Evolutionary conservation across 2,329 filamentous ascomycete genomes (phyloP).

Genomic region (Calonectria naviculata): DNA sequence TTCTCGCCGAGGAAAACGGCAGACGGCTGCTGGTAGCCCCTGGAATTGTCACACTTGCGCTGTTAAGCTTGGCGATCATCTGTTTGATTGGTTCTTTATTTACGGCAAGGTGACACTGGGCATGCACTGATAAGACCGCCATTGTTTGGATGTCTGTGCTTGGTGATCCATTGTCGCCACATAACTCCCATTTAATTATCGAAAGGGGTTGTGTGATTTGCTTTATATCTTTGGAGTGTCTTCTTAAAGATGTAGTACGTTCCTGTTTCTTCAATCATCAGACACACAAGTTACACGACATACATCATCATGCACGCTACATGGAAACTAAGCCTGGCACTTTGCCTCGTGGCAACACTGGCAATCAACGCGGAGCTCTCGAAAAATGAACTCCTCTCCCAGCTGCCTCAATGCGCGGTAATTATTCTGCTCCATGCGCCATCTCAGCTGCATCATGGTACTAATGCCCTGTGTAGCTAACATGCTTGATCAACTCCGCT

Average conservation of each 20-base stretch:
- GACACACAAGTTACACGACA: not conserved
- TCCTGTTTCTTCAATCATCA: not conserved
- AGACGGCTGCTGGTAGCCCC: not conserved
- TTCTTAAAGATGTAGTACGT: not conserved
- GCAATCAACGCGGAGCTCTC: not conserved
- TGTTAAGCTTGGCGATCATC: not conserved
- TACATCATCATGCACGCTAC: not conserved
- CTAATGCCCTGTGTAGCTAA: not conserved
- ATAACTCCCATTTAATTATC: not conserved
- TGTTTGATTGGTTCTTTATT: not conserved
- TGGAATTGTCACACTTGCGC: not conserved
- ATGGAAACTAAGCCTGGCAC: not conserved
- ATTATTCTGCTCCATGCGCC: too few species aligned
- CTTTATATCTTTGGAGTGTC: not conserved
- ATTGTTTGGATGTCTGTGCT: not conserved
- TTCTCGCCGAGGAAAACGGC: not conserved
- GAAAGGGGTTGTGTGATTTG: not conserved
- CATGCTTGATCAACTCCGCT: not conserved
- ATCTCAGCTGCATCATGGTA: too few species aligned
- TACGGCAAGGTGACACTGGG: too few species aligned
- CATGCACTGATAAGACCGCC: not conserved
- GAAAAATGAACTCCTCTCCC: not conserved
- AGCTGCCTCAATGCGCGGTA: not conserved
- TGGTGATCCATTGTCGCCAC: not conserved
- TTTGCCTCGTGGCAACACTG: not conserved